Evolutionary conservation across 345 rosid genomes (phyloP).

Genomic region (Salix purpurea): DNA sequence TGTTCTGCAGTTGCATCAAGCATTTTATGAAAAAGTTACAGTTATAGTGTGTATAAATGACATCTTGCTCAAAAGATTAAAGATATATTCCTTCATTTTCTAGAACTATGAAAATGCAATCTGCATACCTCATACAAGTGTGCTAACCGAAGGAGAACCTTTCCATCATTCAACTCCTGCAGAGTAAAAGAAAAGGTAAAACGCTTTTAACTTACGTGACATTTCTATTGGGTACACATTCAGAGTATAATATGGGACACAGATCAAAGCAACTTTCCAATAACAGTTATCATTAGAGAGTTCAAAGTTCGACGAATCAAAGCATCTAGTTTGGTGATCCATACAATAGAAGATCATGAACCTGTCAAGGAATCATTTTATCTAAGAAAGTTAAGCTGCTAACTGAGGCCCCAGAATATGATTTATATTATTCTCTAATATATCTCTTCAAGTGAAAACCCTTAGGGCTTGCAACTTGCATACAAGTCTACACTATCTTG

Average conservation of each 20-base stretch:
- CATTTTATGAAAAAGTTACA: no score
- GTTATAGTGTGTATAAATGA: no score
- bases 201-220: neutral
- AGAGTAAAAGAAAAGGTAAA: slow-evolving; percentile 11
- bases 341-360: neutral
- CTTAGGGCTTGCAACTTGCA: no score
- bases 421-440: no score
- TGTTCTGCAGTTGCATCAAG: no score
- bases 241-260: neutral
- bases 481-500: no score
- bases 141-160: slow-evolving; percentile 76
- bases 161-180: slow-evolving; percentile 73
- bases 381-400: no score
- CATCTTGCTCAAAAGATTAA: neutral
- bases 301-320: neutral
- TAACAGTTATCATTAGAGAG: neutral
- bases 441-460: no score
- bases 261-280: neutral
- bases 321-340: neutral
- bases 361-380: no score
- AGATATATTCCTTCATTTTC: neutral
- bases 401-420: no score
- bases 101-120: slow-evolving; percentile 11
- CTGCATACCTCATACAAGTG: slow-evolving; percentile 70
- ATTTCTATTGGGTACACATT: neutral